These are phyloP conservation scores for Claviceps cyperi DNA, from an alignment of 2,329 filamentous ascomycete species.

Conservation along the genomic window DNA sequence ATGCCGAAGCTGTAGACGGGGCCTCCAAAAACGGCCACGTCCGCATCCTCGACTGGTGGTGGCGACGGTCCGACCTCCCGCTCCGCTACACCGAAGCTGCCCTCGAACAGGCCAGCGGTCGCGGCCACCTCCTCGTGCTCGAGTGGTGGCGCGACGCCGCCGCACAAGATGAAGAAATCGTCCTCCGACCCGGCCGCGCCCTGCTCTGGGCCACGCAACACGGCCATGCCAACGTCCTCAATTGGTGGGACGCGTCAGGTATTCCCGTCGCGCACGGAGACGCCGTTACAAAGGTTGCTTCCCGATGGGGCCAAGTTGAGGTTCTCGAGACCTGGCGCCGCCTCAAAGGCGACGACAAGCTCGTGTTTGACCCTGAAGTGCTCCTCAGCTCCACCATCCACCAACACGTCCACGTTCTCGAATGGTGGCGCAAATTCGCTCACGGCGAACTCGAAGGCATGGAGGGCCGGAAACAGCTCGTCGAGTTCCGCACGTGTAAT, in stretches of 20 bases:
- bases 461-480: constrained; percentile 45
- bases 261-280: constrained; percentile 71
- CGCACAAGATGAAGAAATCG: constrained; percentile 39
- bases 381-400: constrained; percentile 79
- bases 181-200: constrained; percentile 69
- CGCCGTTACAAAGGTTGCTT: constrained; percentile 69
- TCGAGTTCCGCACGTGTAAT: constrained; percentile 90
- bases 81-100: constrained; percentile 78
- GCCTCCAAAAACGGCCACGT: constrained; percentile 78
- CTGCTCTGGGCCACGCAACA: constrained; percentile 74
- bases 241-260: constrained; percentile 77
- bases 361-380: constrained; percentile 72
- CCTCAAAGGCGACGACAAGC: constrained; percentile 47
- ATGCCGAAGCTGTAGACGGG: constrained; percentile 69
- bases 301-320: constrained; percentile 68
- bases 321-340: constrained; percentile 71
- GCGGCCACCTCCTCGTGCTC: constrained; percentile 72
- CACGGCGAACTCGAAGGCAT: constrained; percentile 38
- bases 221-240: constrained; percentile 60
- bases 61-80: constrained; percentile 57
- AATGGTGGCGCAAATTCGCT: constrained; percentile 77
- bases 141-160: constrained; percentile 83
- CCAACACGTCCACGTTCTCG: constrained; percentile 68
- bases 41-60: constrained; percentile 85
- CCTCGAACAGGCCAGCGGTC: constrained; percentile 72